Evolutionary conservation across 2,329 filamentous ascomycete genomes (phyloP).

Genomic region (Diaporthe citri): DNA sequence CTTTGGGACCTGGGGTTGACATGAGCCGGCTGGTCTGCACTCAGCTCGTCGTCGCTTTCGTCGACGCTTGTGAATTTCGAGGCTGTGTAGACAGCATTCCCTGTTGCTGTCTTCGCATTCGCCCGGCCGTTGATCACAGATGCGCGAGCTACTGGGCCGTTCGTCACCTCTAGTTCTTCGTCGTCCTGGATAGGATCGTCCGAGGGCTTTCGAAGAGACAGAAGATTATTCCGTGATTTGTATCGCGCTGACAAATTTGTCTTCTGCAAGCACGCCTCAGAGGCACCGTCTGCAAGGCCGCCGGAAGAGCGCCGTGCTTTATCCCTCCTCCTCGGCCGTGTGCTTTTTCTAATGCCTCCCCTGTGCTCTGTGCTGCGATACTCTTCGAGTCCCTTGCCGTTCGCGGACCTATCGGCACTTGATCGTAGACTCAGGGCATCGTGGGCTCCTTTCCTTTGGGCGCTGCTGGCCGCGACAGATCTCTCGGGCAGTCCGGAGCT

Average conservation of each 20-base stretch:
- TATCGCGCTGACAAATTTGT: neutral
- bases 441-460: slow-evolving; percentile 8
- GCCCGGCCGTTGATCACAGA: neutral
- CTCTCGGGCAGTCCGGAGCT: neutral
- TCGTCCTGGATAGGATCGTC: slow-evolving; percentile 35
- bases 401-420: slow-evolving; percentile 31
- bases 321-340: slow-evolving; percentile 29
- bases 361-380: slow-evolving; percentile 11
- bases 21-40: neutral
- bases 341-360: neutral
- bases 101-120: neutral
- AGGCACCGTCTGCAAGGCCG: neutral
- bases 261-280: neutral
- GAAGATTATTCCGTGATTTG: neutral
- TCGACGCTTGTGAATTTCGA: neutral
- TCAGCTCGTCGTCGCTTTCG: slow-evolving; percentile 35
- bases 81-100: neutral
- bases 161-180: neutral
- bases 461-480: neutral
- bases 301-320: neutral
- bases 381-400: slow-evolving; percentile 13
- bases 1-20: neutral
- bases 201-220: neutral
- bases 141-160: neutral
- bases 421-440: slow-evolving; percentile 29